Conservation (phyloP, 495 filamentous ascomycete genomes). For the Penicillium atrosanguineum region DNA sequence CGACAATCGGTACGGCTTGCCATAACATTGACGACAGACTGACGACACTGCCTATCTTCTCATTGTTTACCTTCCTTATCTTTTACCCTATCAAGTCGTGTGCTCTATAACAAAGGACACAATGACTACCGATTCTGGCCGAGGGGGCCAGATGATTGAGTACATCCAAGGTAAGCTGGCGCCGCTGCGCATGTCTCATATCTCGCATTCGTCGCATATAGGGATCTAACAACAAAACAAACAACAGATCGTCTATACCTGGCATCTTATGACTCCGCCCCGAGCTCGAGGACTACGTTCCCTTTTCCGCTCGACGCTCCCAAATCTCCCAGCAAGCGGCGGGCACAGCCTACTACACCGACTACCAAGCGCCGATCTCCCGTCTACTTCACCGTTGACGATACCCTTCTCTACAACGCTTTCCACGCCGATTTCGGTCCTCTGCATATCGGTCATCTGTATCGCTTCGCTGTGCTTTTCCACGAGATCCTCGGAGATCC, state of each 20-base stretch:
- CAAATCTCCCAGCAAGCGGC: slow-evolving; percentile 71
- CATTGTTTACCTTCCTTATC: slow-evolving; percentile 9
- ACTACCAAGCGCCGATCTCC: slow-evolving; percentile 58
- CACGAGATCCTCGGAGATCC: slow-evolving; percentile 92
- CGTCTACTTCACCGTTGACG: slow-evolving; percentile 94
- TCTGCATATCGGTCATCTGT: slow-evolving; percentile 93
- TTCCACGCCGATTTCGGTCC: slow-evolving; percentile 99
- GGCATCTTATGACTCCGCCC: slow-evolving; percentile 82
- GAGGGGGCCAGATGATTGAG: slow-evolving; percentile 71
- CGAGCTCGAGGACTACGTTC: slow-evolving; percentile 77
- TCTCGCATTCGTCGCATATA: neutral
- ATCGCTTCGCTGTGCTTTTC: slow-evolving; percentile 90
- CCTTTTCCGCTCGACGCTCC: slow-evolving; percentile 68
- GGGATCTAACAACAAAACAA: slow-evolving; percentile 13
- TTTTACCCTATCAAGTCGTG: slow-evolving; percentile 7
- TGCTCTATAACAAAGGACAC: slow-evolving; percentile 12
- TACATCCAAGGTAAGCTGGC: slow-evolving; percentile 66
- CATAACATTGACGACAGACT: neutral
- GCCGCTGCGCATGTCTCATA: neutral
- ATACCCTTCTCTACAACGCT: slow-evolving; percentile 90
- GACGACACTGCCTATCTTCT: slow-evolving; percentile 2
- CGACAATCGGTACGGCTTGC: slow-evolving; percentile 4
- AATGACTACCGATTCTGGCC: slow-evolving; percentile 43
- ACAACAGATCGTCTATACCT: slow-evolving; percentile 86
- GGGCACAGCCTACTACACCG: slow-evolving; percentile 56